Conservation (phyloP, 2,329 filamentous ascomycete species). For the Zelopaecilomyces penicillatus region DNA sequence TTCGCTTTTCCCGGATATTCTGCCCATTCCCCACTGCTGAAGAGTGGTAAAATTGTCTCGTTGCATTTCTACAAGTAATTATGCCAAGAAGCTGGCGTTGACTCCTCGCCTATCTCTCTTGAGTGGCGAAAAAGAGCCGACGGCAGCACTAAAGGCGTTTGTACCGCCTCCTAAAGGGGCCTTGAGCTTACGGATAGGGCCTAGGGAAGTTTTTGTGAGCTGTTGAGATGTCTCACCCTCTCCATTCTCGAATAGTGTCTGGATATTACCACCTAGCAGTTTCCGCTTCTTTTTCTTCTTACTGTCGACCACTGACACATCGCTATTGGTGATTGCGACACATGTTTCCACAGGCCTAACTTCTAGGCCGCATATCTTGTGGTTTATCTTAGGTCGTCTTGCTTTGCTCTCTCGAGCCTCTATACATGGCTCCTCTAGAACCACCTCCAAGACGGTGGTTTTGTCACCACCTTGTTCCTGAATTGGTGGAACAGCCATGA, state of each 20-base stretch:
- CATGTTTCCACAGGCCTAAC: neutral
- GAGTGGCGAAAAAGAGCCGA: constrained; percentile 57
- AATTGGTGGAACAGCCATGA: constrained; percentile 24
- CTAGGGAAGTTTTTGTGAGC: constrained; percentile 25
- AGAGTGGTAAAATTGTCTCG: too few species aligned
- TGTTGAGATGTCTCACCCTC: constrained; percentile 36
- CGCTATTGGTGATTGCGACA: constrained; percentile 12
- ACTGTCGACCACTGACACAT: constrained; percentile 29
- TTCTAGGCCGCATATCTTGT: neutral
- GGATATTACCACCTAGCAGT: constrained; percentile 52
- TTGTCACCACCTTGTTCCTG: constrained; percentile 5
- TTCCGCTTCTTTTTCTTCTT: constrained; percentile 76
- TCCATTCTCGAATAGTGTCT: constrained; percentile 64
- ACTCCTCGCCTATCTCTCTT: constrained; percentile 60
- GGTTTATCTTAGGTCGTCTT: too few species aligned
- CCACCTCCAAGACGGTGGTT: neutral
- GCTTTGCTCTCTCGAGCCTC: neutral
- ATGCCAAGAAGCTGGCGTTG: constrained; percentile 45
- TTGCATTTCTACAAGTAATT: neutral
- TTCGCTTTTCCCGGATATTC: too few species aligned
- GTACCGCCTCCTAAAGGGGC: constrained; percentile 31
- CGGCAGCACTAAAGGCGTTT: constrained; percentile 36
- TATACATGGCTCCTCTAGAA: neutral
- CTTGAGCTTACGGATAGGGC: constrained; percentile 20
- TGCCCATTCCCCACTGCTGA: too few species aligned